phyloP scores from a whole-genome alignment of 129 eudicot species.

The Helianthus annuus region DNA sequence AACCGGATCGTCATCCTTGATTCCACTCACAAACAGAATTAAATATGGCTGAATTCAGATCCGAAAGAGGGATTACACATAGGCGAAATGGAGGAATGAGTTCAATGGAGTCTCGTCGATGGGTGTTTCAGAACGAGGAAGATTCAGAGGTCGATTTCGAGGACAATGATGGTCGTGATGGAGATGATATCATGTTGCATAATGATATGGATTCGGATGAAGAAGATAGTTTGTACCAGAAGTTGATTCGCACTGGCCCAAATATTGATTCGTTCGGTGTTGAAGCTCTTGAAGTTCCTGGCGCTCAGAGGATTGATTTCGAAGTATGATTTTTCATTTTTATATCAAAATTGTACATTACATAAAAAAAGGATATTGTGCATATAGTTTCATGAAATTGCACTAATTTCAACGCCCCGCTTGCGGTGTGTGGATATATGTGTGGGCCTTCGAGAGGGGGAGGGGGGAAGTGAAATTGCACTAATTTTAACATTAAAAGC shows the following conservation, averaged over 20 bases:
- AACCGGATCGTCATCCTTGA: too few species aligned
- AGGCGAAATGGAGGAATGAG: constrained; percentile 47
- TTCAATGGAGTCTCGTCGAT: constrained; percentile 63
- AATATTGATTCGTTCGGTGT: constrained; percentile 47
- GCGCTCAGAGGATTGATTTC: constrained; percentile 43
- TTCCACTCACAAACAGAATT: too few species aligned
- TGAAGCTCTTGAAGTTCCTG: constrained; percentile 52
- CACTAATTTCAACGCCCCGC: too few species aligned
- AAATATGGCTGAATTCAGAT: constrained; percentile 55
- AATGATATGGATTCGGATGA: constrained; percentile 50
- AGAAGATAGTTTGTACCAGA: constrained; percentile 53
- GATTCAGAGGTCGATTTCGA: constrained; percentile 55
- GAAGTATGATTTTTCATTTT: constrained; percentile 22
- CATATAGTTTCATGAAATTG: background rate
- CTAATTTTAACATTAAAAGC: too few species aligned
- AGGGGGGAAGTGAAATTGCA: too few species aligned
- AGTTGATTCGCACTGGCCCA: constrained; percentile 44
- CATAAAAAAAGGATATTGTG: background rate
- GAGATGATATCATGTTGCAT: constrained; percentile 22
- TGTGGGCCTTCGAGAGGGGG: too few species aligned
- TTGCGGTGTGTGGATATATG: too few species aligned
- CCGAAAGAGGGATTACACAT: constrained; percentile 44
- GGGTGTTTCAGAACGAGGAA: constrained; percentile 71
- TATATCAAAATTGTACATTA: too few species aligned
- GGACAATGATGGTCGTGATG: constrained; percentile 29